A percentile compares a stretch with the other conserved stretches of the same genome.
phyloP scores from a whole-genome alignment of 257 asterid genomes.

The Scutellaria galericulata region DNA sequence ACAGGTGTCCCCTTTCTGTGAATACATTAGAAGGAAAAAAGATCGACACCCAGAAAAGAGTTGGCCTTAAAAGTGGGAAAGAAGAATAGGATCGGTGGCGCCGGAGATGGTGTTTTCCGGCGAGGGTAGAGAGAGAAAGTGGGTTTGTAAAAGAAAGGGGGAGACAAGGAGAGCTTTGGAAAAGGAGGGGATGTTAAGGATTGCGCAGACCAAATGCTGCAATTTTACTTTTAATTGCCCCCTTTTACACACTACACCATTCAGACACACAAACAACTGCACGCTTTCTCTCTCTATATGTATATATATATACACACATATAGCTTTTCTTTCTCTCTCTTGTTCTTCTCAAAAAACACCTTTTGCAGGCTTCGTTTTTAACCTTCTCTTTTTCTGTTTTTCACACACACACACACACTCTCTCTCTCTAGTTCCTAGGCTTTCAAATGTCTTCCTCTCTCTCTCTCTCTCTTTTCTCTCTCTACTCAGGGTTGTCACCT shows the following conservation, averaged over 20 bases:
- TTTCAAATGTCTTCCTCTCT: conserved; percentile 26
- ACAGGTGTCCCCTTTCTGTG: conserved; percentile 26
- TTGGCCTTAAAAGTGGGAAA: neutral
- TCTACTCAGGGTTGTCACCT: conserved; percentile 45
- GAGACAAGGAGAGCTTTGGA: conserved; percentile 80
- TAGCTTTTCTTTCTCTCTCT: neutral
- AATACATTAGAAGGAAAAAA: conserved; percentile 5
- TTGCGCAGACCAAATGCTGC: conserved; percentile 92
- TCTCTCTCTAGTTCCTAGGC: conserved; percentile 36
- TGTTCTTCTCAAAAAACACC: conserved; percentile 28
- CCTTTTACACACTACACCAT: conserved; percentile 68
- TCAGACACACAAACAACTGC: conserved; percentile 53
- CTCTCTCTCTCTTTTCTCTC: conserved; percentile 12
- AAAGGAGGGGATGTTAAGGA: conserved; percentile 78
- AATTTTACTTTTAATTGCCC: conserved; percentile 64
- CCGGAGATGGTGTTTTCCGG: conserved; percentile 19
- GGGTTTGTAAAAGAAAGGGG: conserved; percentile 14
- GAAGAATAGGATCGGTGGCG: neutral
- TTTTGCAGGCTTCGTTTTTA: conserved; percentile 22
- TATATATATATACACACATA: neutral
- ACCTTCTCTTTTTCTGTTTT: neutral
- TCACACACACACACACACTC: neutral
- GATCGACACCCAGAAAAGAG: conserved; percentile 17
- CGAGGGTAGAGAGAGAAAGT: conserved; percentile 44
- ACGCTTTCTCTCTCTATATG: conserved; percentile 37